Percentiles rank a stretch among this genome's conserved stretches.
Evolutionary conservation across 805 yeast species (phyloP).

Genomic region (Yarrowia divulgata): DNA sequence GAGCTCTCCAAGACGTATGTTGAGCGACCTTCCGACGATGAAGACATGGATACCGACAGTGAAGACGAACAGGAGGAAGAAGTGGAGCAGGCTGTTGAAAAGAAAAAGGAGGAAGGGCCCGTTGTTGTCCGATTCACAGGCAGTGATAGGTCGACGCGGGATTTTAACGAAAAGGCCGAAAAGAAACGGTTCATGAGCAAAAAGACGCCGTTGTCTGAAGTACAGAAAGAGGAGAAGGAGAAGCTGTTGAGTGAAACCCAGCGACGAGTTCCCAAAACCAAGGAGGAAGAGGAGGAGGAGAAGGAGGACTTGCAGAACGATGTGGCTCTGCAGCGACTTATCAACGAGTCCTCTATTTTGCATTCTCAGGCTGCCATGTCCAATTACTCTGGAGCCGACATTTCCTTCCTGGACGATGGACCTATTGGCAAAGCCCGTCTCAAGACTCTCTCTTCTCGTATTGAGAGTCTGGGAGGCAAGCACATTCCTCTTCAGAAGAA

Average conservation of each 20-base stretch:
- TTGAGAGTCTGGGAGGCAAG: conserved; percentile 48
- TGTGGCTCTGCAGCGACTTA: conserved; percentile 68
- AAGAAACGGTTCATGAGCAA: conserved; percentile 47
- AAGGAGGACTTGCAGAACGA: conserved; percentile 67
- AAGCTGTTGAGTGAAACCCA: conserved; percentile 6
- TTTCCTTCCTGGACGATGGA: conserved; percentile 49
- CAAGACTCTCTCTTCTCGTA: conserved; percentile 51
- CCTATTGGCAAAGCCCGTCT: conserved; percentile 52
- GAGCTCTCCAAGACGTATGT: conserved; percentile 34
- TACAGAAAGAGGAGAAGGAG: conserved; percentile 18
- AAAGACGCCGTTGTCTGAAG: conserved; percentile 21
- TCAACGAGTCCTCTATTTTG: conserved; percentile 72
- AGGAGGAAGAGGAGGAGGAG: conserved; percentile 49
- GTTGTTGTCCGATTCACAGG: conserved; percentile 50
- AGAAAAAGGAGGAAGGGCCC: conserved; percentile 44
- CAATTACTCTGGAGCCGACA: conserved; percentile 49
- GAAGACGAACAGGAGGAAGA: conserved; percentile 15
- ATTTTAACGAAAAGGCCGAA: conserved; percentile 44
- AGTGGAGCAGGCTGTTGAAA: background rate
- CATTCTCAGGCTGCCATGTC: conserved; percentile 41
- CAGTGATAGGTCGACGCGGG: conserved; percentile 43
- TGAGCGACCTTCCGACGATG: conserved; percentile 44
- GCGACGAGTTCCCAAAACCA: conserved; percentile 11
- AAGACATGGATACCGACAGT: conserved; percentile 38
- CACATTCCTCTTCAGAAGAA: conserved; percentile 58